Conservation (phyloP, 2,329 filamentous ascomycete species). For the Thelonectria rubi region DNA sequence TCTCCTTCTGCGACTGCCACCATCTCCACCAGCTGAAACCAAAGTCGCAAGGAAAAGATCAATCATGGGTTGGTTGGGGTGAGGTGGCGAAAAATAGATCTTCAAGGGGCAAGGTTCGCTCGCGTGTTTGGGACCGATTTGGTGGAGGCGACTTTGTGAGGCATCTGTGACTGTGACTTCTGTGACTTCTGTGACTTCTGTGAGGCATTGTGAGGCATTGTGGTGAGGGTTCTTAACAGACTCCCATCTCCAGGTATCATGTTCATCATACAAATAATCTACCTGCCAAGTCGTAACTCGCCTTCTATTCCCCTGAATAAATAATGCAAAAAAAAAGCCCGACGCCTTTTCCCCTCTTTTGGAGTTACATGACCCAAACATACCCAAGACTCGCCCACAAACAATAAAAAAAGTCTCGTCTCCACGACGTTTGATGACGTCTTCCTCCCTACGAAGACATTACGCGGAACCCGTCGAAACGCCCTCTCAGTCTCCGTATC, state of each 20-base stretch:
- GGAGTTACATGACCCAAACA: neutral
- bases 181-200: no score
- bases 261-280: no score
- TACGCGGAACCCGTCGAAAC: neutral
- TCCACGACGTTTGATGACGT: slow-evolving; percentile 17
- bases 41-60: neutral
- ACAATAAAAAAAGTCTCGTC: neutral
- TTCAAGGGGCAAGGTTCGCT: neutral
- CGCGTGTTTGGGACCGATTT: no score
- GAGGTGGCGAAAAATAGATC: slow-evolving; percentile 16
- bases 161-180: no score
- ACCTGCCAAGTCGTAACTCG: no score
- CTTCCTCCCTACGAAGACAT: slow-evolving; percentile 4
- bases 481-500: slow-evolving; percentile 39
- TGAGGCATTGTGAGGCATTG: no score
- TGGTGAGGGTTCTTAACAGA: no score
- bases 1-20: neutral
- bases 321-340: neutral
- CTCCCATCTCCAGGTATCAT: no score
- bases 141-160: no score
- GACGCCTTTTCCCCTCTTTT: neutral
- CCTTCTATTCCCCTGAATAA: neutral
- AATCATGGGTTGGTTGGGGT: neutral
- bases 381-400: neutral
- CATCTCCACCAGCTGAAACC: slow-evolving; percentile 39